Evolutionary conservation across 345 rosid species (phyloP), one percentile per base, ranked within the genome.

Genomic region (Acer yangbiense): DNA sequence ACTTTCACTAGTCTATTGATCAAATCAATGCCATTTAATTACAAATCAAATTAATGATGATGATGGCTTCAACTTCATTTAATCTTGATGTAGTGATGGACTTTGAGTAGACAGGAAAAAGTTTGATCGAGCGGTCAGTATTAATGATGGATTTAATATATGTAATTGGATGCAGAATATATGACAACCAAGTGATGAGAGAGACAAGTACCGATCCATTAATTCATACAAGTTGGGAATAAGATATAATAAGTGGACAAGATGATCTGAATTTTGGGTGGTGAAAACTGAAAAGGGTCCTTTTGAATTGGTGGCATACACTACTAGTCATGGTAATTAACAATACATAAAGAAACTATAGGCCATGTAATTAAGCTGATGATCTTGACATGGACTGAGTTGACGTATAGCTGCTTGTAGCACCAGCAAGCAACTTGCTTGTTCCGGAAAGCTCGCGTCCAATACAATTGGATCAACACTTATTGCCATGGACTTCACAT

Each of bases 361-460:
- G 18, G 55, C 55, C 16, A 23, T 25, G 13, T 61, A 58, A 58
- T 3, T 21, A 18, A 58, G 14, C 65, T 61, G 39, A 35, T 35
- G 39, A 35, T 35, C 13, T 61, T n/a, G 27, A 61, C 27, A 25
- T 61, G 27, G 65, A 21, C 27, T 50, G 27, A 65, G 61, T 64
- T 18, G 62, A 63, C 27, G 70, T 46, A 50, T 50, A 50, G 55
- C 55, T 50, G 46, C 46, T 43, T 43, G 0, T 43, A 13, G 16
- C 4, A 14, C 17, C 55, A 3, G 16, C 55, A 2, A 9, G 46
- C 62, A 65, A 64, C 70, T 74, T 74, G 77, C 77, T 74, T 74
- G 77, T 64, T 74, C 70, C 63, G 18, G 29, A 48, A 64, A 64
- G 27, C 69, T 48, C 14, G 62, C 62, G 14, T 35, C 55, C 69